Percentiles rank a stretch among this genome's conserved stretches.
Conservation (phyloP, 768 basidiomycete genomes). For the Kwoniella sp. region DNA sequence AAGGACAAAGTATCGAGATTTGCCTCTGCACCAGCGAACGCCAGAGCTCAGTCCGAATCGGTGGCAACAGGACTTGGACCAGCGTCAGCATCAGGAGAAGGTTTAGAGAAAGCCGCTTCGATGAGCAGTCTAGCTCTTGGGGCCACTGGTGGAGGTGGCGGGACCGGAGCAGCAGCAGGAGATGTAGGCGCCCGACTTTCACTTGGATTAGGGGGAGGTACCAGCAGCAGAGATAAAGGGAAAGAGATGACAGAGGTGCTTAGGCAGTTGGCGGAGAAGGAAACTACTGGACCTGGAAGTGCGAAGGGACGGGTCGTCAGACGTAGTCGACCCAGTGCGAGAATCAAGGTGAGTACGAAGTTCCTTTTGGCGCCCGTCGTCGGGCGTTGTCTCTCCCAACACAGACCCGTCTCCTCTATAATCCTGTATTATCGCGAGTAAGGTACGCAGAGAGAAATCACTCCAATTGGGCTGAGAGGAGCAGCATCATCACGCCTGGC, state of each 20-base stretch:
- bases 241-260: constrained; percentile 40
- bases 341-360: constrained; percentile 18
- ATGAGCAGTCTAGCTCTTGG: constrained; percentile 10
- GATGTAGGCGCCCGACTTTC: background rate
- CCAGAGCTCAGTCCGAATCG: background rate
- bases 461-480: too few relatives aligned
- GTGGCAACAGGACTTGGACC: background rate
- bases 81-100: background rate
- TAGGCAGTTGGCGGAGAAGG: constrained; percentile 32
- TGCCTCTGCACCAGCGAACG: constrained; percentile 19
- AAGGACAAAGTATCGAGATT: constrained; percentile 16
- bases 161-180: too few relatives aligned
- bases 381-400: too few relatives aligned
- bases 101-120: constrained; percentile 16
- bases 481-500: too few relatives aligned
- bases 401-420: too few relatives aligned
- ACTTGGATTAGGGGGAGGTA: background rate
- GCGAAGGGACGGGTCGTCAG: constrained; percentile 8
- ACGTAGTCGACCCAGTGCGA: constrained; percentile 15
- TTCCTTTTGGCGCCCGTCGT: too few relatives aligned
- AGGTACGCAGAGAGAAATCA: too few relatives aligned
- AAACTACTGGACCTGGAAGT: constrained; percentile 7
- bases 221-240: constrained; percentile 3
- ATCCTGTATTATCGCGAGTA: too few relatives aligned
- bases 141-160: constrained; percentile 1